Evolutionary conservation across 306 rosid species (phyloP).

Genomic region (Cicer pinnatifidum): DNA sequence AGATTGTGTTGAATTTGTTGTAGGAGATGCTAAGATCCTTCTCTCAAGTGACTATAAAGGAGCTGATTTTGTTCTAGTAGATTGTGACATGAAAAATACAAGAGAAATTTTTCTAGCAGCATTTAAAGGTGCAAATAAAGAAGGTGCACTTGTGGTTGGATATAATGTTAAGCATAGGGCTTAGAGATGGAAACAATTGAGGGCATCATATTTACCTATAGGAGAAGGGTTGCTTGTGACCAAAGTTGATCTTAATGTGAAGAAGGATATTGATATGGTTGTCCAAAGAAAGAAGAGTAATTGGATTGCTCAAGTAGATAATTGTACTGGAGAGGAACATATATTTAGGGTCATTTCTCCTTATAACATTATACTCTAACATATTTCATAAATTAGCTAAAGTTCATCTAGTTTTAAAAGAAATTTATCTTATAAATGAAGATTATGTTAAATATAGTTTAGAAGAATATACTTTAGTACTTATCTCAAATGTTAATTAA

Average conservation of each 20-base stretch:
- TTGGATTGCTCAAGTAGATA: conserved; percentile 60
- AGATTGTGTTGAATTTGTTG: too few species aligned
- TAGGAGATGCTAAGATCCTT: conserved; percentile 48
- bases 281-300: conserved; percentile 42
- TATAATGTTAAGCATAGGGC: conserved; percentile 52
- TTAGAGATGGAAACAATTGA: conserved; percentile 47
- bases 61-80: conserved; percentile 65
- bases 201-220: conserved; percentile 57
- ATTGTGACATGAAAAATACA: conserved; percentile 51
- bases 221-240: conserved; percentile 61
- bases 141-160: conserved; percentile 55
- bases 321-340: conserved; percentile 62
- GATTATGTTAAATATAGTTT: not conserved
- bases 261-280: not conserved
- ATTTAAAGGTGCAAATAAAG: conserved; percentile 42
- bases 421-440: not conserved
- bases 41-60: conserved; percentile 48
- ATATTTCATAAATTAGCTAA: not conserved
- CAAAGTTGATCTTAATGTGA: conserved; percentile 23
- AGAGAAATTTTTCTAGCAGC: conserved; percentile 58
- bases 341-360: conserved; percentile 54
- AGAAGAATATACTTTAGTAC: not conserved
- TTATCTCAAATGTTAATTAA: not conserved
- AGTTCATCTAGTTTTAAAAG: not conserved
- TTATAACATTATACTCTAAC: not conserved